Conservation (phyloP, 495 filamentous ascomycete genomes). For the Choiromyces venosus region DNA sequence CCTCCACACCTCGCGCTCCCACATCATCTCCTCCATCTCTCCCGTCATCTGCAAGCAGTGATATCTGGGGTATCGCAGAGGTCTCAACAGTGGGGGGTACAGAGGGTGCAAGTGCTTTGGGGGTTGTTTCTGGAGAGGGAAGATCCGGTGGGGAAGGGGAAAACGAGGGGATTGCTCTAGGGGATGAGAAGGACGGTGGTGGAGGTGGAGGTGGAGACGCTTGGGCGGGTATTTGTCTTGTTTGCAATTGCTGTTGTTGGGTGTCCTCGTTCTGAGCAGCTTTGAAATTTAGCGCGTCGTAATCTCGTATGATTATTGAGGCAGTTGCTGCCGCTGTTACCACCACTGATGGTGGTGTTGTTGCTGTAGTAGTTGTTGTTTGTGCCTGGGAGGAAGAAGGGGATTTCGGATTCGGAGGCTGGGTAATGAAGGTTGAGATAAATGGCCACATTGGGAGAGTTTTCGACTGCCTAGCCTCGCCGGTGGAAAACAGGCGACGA, state of each 20-base stretch:
- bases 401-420: constrained; percentile 6
- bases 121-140: constrained; percentile 37
- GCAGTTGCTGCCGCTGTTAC: neutral
- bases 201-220: constrained; percentile 4
- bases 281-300: neutral
- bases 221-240: neutral
- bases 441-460: constrained; percentile 37
- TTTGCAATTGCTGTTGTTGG: neutral
- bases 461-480: constrained; percentile 14
- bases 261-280: neutral
- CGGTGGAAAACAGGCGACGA: constrained; percentile 27
- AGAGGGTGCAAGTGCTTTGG: constrained; percentile 23
- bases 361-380: constrained; percentile 3
- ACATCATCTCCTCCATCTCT: neutral
- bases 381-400: constrained; percentile 13
- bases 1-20: constrained; percentile 13
- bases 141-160: neutral
- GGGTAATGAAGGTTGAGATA: constrained; percentile 33
- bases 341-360: neutral
- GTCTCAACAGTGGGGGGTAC: constrained; percentile 14
- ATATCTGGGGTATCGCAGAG: constrained; percentile 32
- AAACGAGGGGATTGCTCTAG: neutral
- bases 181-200: neutral
- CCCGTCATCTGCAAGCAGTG: constrained; percentile 13
- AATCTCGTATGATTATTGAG: constrained; percentile 10